A percentile compares a stretch with the other conserved stretches of the same genome.
phyloP scores from a whole-genome alignment of 192 early-diverging fungal species.

The Coemansia sp. region DNA sequence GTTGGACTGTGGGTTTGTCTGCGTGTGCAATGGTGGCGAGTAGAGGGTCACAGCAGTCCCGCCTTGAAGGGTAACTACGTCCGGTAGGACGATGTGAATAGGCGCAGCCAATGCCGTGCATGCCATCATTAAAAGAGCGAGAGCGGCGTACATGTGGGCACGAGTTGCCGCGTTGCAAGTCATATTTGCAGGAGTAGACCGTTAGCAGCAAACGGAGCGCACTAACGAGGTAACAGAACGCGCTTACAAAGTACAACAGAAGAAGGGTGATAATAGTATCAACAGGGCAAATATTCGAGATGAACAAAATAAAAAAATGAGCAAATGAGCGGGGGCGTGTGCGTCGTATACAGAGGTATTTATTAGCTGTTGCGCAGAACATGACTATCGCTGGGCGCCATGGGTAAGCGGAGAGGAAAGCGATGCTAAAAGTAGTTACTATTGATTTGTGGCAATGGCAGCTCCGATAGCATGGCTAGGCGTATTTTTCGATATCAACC shows the following conservation, averaged over 20 bases:
- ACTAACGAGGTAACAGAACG: neutral
- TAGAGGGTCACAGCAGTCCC: conserved; percentile 26
- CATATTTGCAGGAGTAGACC: neutral
- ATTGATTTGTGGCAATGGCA: neutral
- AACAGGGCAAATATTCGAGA: neutral
- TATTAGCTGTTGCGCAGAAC: neutral
- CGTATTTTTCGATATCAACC: neutral
- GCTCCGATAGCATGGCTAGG: neutral
- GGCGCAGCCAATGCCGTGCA: conserved; percentile 9
- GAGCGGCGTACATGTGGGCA: neutral
- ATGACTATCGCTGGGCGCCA: neutral
- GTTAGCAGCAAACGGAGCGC: neutral
- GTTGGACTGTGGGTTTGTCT: neutral
- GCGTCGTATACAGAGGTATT: neutral
- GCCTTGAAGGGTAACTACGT: conserved; percentile 31
- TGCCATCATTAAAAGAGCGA: conserved; percentile 9
- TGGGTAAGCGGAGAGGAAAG: neutral
- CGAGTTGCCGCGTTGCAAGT: neutral
- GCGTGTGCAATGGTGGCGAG: conserved; percentile 9
- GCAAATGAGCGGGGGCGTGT: neutral
- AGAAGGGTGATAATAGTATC: neutral
- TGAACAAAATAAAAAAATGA: neutral
- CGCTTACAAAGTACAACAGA: neutral
- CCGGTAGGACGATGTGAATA: conserved; percentile 33
- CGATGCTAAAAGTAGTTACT: neutral